phyloP scores from a whole-genome alignment of 768 basidiomycete genomes.

The Trametes coccinea region DNA sequence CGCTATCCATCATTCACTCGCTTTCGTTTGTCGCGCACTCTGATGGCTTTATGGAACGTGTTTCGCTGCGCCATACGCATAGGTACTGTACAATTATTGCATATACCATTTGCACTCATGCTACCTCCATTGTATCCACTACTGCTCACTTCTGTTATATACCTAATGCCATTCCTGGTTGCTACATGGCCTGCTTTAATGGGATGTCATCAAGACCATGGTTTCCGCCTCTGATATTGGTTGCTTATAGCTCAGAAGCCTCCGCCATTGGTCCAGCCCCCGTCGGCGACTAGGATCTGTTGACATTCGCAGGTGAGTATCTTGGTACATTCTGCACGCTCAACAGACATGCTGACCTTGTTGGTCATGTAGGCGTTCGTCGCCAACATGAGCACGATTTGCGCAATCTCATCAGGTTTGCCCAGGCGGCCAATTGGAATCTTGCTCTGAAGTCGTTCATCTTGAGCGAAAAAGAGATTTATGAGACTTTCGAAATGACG shows the following conservation, averaged over 20 bases:
- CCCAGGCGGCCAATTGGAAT: constrained; percentile 56
- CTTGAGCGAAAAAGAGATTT: background rate
- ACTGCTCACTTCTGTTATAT: constrained; percentile 3
- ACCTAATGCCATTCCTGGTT: background rate
- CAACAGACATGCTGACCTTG: constrained; percentile 40
- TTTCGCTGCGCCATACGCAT: constrained; percentile 1
- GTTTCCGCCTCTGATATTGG: background rate
- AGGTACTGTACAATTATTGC: constrained; percentile 20
- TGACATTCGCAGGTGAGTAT: background rate
- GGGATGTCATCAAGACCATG: background rate
- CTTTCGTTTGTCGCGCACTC: constrained; percentile 3
- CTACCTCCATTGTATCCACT: constrained; percentile 15
- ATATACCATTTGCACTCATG: constrained; percentile 13
- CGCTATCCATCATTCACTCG: constrained; percentile 2
- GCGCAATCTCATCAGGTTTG: constrained; percentile 50
- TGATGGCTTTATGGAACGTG: constrained; percentile 1
- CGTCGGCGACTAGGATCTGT: constrained; percentile 50
- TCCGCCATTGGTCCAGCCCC: constrained; percentile 43
- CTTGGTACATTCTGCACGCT: background rate
- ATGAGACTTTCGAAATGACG: constrained; percentile 7
- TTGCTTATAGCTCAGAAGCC: constrained; percentile 35
- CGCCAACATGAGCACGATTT: constrained; percentile 50
- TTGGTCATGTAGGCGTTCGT: constrained; percentile 58
- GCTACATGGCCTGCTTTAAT: background rate
- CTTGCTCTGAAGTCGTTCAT: constrained; percentile 33